phyloP scores from a whole-genome alignment of 2,329 filamentous ascomycete species.

The Ceratocystis variospora region DNA sequence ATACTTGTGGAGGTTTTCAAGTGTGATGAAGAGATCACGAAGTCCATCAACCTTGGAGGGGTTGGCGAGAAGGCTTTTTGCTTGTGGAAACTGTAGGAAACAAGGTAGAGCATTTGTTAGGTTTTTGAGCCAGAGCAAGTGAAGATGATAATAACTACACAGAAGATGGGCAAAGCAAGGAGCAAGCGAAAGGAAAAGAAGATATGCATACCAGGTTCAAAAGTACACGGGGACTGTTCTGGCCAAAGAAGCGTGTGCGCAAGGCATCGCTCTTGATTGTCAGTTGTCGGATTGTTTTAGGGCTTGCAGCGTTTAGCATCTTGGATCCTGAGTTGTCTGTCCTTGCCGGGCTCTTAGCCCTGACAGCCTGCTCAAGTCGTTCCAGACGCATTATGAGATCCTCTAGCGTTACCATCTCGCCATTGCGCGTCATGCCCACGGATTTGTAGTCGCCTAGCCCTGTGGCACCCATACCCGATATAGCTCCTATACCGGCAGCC shows the following conservation, averaged over 20 bases:
- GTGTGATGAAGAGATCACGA: slow-evolving; percentile 32
- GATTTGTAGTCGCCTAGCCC: not conserved
- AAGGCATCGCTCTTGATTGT: slow-evolving; percentile 35
- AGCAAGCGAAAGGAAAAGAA: not conserved
- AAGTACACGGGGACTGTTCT: slow-evolving; percentile 39
- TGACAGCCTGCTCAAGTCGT: slow-evolving; percentile 38
- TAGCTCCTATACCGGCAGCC: not conserved
- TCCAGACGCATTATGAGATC: slow-evolving; percentile 39
- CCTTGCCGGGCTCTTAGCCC: slow-evolving; percentile 30
- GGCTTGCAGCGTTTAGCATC: slow-evolving; percentile 27
- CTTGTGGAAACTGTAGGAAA: slow-evolving; percentile 36
- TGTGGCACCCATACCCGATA: slow-evolving; percentile 1
- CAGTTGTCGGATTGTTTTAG: slow-evolving; percentile 36
- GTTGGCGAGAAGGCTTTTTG: slow-evolving; percentile 37
- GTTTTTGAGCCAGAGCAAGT: not conserved
- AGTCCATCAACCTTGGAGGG: slow-evolving; percentile 30
- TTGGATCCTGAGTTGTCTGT: slow-evolving; percentile 24
- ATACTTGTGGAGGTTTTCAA: slow-evolving; percentile 35
- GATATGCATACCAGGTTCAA: slow-evolving; percentile 36
- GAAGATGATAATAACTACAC: no score
- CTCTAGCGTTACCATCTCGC: slow-evolving; percentile 29
- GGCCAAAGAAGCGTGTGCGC: slow-evolving; percentile 39
- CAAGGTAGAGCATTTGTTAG: slow-evolving; percentile 3
- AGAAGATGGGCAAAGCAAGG: slow-evolving; percentile 1
- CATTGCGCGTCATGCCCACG: slow-evolving; percentile 20